Conservation (phyloP, 495 filamentous ascomycete species). For the Xylaria castorea region DNA sequence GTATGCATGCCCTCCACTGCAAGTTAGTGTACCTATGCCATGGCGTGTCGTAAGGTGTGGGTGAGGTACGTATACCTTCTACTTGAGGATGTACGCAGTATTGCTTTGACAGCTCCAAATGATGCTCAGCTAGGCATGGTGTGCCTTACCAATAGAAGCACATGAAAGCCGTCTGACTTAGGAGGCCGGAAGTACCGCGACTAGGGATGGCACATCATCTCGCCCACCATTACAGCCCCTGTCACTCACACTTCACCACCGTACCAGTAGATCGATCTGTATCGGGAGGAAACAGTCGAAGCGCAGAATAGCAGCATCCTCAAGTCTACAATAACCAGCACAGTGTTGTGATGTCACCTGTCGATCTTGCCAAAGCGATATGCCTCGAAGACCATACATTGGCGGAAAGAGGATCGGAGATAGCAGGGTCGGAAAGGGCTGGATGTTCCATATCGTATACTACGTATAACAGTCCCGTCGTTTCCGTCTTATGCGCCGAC, state of each 20-base stretch:
- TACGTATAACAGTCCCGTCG: background rate
- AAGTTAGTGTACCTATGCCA: background rate
- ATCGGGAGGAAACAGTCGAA: background rate
- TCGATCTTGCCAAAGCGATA: background rate
- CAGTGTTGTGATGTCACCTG: background rate
- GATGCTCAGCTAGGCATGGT: background rate
- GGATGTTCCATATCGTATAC: background rate
- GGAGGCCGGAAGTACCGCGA: constrained; percentile 9
- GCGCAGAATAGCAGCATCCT: background rate
- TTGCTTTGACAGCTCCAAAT: background rate
- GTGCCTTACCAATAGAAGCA: constrained; percentile 15
- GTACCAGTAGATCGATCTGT: background rate
- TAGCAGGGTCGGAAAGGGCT: background rate
- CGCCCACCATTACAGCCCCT: constrained; percentile 17
- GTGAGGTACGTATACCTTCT: background rate
- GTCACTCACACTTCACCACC: background rate
- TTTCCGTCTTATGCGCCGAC: constrained; percentile 16
- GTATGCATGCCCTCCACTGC: background rate
- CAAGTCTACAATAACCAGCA: background rate
- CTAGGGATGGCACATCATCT: constrained; percentile 3
- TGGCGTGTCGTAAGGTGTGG: background rate
- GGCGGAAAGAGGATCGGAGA: background rate
- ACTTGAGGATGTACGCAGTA: background rate
- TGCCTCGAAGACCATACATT: background rate
- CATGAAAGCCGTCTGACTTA: background rate